Base-by-base conservation (phyloP, 164 flowering plant species). In the Paratinospora sagittata region DNA sequence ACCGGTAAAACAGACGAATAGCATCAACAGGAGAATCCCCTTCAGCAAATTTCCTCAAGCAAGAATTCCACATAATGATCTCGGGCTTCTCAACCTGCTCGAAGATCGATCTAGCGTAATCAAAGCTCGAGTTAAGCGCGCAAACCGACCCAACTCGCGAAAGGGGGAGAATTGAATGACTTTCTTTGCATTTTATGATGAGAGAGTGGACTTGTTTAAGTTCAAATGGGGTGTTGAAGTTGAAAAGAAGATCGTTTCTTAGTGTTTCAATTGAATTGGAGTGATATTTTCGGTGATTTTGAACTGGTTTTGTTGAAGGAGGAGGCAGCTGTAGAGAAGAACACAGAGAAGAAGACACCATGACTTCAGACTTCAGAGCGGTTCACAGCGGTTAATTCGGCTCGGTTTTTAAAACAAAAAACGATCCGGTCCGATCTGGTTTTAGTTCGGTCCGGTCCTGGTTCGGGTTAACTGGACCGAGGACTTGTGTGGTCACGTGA, bases 141-240 rank as follows among this genome's bases (percentile, higher is more conserved):
- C 90, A 90, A 57, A 84, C 79, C 10, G 70, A 77, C 8, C 74
- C 88, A 4, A 86, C 81, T 8, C 84, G 84, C 26, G 79, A 13
- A 43, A 81, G 76, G 39, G 88, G 83, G 65, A 90, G 88, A 64
- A 65, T 10, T 2, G 87, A 83, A 65, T 81, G 86, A 24, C 81
- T 74, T 36, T 75, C 43, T 70, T 75, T 77, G 72, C 88, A 75
- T 79, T 88, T 90, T 77, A 87, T 70, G 79, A 88, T 68, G 65
- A 77, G 82, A 67, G 89, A 81, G 33, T 88, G 92, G 57, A 78
- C 34, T 80, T 88, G 90, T 77, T 83, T 82, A 78, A 90, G 88
- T 77, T 87, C 90, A 24, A 73, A 81, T 58, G 87, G 85, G 2
- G 85, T 45, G 70, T 65, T 81, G 81, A 88, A 88, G 69, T 65